Evolutionary conservation across 345 rosid genomes (phyloP), one percentile per base, ranked within the genome.

Genomic region (Aurinia saxatilis): DNA sequence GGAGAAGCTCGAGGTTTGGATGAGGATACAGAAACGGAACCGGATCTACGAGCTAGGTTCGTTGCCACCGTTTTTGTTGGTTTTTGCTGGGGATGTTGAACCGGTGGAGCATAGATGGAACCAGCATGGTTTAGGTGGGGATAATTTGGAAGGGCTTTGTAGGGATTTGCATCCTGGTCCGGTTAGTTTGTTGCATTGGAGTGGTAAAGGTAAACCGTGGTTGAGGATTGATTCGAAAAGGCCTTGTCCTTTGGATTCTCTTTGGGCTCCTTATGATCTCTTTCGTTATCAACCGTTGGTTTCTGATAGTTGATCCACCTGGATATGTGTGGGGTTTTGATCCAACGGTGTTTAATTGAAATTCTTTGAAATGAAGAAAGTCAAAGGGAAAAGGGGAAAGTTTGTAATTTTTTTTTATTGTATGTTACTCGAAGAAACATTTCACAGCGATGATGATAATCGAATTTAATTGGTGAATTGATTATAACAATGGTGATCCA

Each of bases 141-240:
- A 91, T 67, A 91, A 91, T 63, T 65, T 91, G 16, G 76, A 78
- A 30, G 98, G 98, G 5, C 40, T 78, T 54, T 88, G 96, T 41
- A 65, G 96, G 68, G 70, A 79, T 42, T 60, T 91, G 36, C 96
- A 87, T 75, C 91, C 87, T 0, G 96, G 96, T 6, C 82, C 88
- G 19, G 91, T 83, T 13, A 91, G 96, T 68, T 68, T 90, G 76
- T 81, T 90, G 30, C 96, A 90, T 30, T 90, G 97, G 95, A 90
- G 96, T 40, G 96, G 96, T 3, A 87, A 87, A 65, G 98, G 98
- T 7, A 91, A 87, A 77, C 95, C 93, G 0, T 85, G 96, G 96
- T 79, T 88, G 2, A 75, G 96, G 73, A 55, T 91, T 34, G 93
- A 85, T 65, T 73, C 87, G 0, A 80, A 68, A 50, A 59, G 21